Conservation (phyloP, 176 grass and related monocot genomes). For the Poa annua region DNA sequence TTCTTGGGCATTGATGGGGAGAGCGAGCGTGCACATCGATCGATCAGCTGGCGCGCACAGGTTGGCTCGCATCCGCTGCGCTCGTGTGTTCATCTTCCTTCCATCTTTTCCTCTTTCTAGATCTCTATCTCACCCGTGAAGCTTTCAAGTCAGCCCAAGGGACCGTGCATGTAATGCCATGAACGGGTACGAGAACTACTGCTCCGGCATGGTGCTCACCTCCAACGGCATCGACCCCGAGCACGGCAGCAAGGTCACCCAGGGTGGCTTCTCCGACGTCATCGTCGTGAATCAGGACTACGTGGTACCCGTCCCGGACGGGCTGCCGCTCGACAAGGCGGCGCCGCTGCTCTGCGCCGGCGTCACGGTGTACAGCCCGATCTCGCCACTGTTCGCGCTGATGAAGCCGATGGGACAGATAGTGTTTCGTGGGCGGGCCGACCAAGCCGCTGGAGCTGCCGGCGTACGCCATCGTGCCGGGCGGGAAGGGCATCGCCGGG, state of each 20-base stretch:
- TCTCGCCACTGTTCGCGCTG: constrained; percentile 52
- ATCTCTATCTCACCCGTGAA: background rate
- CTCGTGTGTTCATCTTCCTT: background rate
- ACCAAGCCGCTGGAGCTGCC: constrained; percentile 66
- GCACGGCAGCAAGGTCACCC: constrained; percentile 46
- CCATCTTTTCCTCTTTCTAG: background rate
- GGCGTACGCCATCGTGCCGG: constrained; percentile 53
- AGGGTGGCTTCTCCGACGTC: constrained; percentile 64
- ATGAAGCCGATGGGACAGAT: constrained; percentile 65
- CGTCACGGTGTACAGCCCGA: constrained; percentile 60
- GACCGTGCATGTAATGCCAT: background rate
- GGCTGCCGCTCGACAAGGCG: constrained; percentile 42
- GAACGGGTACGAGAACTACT: constrained; percentile 60
- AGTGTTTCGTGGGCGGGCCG: constrained; percentile 59
- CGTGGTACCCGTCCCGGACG: constrained; percentile 56
- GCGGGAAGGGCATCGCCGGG: constrained; percentile 61
- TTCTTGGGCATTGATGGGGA: constrained; percentile 63
- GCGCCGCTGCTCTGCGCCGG: constrained; percentile 75
- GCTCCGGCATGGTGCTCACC: constrained; percentile 54
- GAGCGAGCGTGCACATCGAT: background rate
- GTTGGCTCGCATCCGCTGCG: background rate
- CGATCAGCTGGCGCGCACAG: constrained; percentile 17
- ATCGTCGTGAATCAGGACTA: constrained; percentile 53
- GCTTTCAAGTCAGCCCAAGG: background rate
- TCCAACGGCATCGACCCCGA: constrained; percentile 59